Evolutionary conservation across 2,329 filamentous ascomycete species (phyloP), one percentile per base, ranked within the genome.

Genomic region (Colletotrichum sublineola): DNA sequence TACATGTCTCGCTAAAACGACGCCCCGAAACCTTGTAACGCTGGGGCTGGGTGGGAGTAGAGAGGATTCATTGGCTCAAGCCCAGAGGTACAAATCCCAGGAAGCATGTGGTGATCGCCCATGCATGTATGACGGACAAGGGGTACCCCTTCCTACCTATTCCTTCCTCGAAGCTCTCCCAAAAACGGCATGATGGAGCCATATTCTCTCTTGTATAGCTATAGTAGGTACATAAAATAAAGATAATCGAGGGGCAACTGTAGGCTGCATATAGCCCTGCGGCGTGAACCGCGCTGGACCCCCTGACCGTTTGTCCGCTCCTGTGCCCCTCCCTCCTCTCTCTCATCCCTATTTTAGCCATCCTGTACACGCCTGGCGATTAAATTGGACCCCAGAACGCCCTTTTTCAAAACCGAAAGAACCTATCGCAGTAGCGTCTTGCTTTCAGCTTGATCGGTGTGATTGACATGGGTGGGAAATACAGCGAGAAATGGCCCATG

Each of bases 31-130:
- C 50, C 63, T 52, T 24, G 8, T 6, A 1, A 1, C 12, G 20
- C 38, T n/a, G 8, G 48, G 24, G 48, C 42, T 44, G 24, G 18
- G 20, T 2, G 20, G 53, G n/a, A 29, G 8, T 18, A 5, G 44
- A 38, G 56, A 62, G n/a, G 46, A n/a, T 12, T 44, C 64, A 46
- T 71, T 66, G 68, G 65, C 64, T 60, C 68, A 63, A 53, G 68
- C 69, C 69, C 36, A 57, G 56, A 57, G 44, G n/a, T 29, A 46
- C 3, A n/a, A 20, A 71, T 71, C 69, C 69, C 65, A 57, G 65
- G 38, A 58, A 63, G 69, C 69, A 71, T 71, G 69, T 71, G 69
- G 69, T 71, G 69, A 71, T 71, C 69, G 69, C 68, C 69, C 58
- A 52, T 71, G 69, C 69, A 68, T 66, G 58, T 58, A 68, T 53